These are phyloP conservation scores for Acrodontium crateriforme DNA, from an alignment of 2,329 filamentous ascomycete species.

Conservation along the genomic window DNA sequence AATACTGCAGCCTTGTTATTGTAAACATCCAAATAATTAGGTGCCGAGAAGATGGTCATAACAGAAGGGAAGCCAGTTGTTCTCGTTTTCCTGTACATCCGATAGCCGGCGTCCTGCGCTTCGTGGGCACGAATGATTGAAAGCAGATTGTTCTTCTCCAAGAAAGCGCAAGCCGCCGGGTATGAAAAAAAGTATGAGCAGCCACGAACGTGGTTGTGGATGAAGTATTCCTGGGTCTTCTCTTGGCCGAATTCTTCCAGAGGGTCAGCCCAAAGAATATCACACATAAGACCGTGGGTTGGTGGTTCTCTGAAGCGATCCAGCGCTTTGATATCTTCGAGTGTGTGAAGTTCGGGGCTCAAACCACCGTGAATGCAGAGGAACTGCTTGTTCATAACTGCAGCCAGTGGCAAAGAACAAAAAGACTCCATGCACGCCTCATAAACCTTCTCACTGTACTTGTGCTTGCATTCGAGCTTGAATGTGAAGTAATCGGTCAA, in stretches of 20 bases:
- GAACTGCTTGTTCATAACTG: conserved; percentile 99
- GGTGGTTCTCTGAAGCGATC: conserved; percentile 96
- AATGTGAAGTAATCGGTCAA: conserved; percentile 99
- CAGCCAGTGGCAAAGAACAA: conserved; percentile 81
- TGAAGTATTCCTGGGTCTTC: conserved; percentile 93
- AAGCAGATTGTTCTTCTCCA: conserved; percentile 97
- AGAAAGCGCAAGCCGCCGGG: conserved; percentile 86
- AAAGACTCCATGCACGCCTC: conserved; percentile 98
- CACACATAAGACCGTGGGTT: conserved; percentile 96
- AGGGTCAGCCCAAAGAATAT: conserved; percentile 96
- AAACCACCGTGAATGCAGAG: conserved; percentile 94
- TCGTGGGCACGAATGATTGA: conserved; percentile 97
- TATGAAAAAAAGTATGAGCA: conserved; percentile 99
- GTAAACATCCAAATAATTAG: conserved; percentile 97
- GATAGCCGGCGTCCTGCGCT: conserved; percentile 93
- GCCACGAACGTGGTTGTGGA: conserved; percentile 95
- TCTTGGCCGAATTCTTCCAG: conserved; percentile 98
- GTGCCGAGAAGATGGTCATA: conserved; percentile 99
- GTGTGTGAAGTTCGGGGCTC: conserved; percentile 86
- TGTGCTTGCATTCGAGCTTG: conserved; percentile 99
- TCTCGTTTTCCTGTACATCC: conserved; percentile 97
- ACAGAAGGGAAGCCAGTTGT: conserved; percentile 98
- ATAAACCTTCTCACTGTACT: conserved; percentile 92
- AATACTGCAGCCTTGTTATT: conserved; percentile 99
- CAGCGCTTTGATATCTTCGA: conserved; percentile 94